Percentiles rank a stretch among this genome's conserved stretches.
These are phyloP conservation scores for Stentor coeruleus DNA, from an alignment of 73 alveolate species.

Conservation along the genomic window DNA sequence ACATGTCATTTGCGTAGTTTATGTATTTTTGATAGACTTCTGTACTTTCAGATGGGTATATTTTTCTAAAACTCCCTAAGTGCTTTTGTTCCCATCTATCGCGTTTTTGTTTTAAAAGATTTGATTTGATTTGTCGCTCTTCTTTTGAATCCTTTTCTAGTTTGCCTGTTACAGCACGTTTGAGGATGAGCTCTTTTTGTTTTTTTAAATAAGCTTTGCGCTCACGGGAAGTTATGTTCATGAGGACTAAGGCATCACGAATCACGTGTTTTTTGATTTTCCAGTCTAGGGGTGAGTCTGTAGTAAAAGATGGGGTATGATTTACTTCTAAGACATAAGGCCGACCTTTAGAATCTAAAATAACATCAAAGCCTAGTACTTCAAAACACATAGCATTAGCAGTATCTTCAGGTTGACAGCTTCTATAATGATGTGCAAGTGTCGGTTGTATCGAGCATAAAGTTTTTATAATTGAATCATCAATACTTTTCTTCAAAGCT, in stretches of 20 bases:
- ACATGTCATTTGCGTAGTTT: background rate
- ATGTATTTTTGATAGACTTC: slow-evolving; percentile 21
- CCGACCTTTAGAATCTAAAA: slow-evolving; percentile 49
- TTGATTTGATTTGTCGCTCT: background rate
- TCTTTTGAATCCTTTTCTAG: slow-evolving; percentile 19
- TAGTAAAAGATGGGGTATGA: slow-evolving; percentile 69
- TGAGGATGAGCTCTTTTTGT: slow-evolving; percentile 34
- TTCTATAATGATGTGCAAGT: slow-evolving; percentile 55
- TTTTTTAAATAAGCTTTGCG: slow-evolving; percentile 47
- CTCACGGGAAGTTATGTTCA: slow-evolving; percentile 52
- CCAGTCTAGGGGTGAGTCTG: slow-evolving; percentile 73
- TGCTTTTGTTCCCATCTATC: slow-evolving; percentile 24
- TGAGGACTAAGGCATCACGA: slow-evolving; percentile 49
- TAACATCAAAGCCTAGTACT: slow-evolving; percentile 69
- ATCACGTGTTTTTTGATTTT: slow-evolving; percentile 56
- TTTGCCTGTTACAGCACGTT: slow-evolving; percentile 48
- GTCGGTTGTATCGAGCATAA: slow-evolving; percentile 55
- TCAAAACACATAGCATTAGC: slow-evolving; percentile 64
- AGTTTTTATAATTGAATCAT: slow-evolving; percentile 59
- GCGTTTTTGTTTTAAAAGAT: background rate
- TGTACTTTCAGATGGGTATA: background rate
- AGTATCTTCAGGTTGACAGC: slow-evolving; percentile 60
- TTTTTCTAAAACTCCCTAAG: slow-evolving; percentile 13
- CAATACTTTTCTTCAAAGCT: slow-evolving; percentile 43
- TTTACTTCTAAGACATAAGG: slow-evolving; percentile 74